These are phyloP conservation scores for Apophysomyces sp. DNA, from an alignment of 371 early-diverging fungal species.

Conservation along the genomic window DNA sequence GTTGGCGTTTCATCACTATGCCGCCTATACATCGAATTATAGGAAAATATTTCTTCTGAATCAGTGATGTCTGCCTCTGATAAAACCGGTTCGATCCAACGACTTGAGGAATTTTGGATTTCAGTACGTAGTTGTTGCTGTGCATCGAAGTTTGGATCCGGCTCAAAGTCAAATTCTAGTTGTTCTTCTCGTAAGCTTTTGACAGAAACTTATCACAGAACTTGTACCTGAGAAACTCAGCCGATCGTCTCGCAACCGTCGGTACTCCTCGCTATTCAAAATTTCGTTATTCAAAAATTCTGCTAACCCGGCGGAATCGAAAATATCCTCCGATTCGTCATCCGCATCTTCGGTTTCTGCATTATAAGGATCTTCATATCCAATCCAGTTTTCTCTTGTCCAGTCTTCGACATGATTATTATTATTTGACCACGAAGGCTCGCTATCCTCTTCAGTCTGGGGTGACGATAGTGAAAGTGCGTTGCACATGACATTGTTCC, in stretches of 20 bases:
- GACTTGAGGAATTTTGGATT: background rate
- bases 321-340: background rate
- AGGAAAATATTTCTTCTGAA: too few relatives aligned
- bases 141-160: too few relatives aligned
- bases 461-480: background rate
- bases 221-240: too few relatives aligned
- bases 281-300: background rate
- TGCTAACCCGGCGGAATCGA: background rate
- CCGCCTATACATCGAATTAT: too few relatives aligned
- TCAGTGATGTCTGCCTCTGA: background rate
- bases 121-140: too few relatives aligned
- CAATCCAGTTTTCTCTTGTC: background rate
- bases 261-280: too few relatives aligned
- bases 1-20: too few relatives aligned
- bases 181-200: too few relatives aligned
- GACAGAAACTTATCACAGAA: too few relatives aligned
- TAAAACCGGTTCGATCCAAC: background rate
- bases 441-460: background rate
- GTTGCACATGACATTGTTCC: background rate
- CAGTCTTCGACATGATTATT: background rate
- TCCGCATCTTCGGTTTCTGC: background rate
- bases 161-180: too few relatives aligned
- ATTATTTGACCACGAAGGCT: background rate
- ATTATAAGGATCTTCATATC: background rate
- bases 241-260: too few relatives aligned